Percentiles rank a stretch among this genome's conserved stretches.
These are phyloP conservation scores for Auriculariales sp. DNA, from an alignment of 768 basidiomycete species.

Conservation along the genomic window DNA sequence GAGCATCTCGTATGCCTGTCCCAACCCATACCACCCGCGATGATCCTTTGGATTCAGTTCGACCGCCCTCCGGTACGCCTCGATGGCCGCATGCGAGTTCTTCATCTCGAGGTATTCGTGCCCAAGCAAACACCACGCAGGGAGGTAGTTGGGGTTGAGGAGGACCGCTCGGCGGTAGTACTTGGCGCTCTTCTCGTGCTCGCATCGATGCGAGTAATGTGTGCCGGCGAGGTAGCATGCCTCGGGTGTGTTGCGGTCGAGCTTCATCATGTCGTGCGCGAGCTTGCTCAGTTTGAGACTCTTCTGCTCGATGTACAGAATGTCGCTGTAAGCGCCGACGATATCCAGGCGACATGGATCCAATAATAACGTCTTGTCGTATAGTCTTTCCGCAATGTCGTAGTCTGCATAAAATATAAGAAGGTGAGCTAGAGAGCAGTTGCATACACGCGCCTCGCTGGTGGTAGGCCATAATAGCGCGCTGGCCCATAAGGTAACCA, in stretches of 20 bases:
- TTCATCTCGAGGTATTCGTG: conserved; percentile 99
- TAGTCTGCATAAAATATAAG: conserved; percentile 45
- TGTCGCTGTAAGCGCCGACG: conserved; percentile 92
- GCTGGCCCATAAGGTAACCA: conserved; percentile 73
- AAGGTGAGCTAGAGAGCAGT: background rate
- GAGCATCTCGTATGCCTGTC: conserved; percentile 91
- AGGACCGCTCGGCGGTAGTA: conserved; percentile 93
- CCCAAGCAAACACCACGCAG: conserved; percentile 98
- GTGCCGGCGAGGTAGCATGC: conserved; percentile 97
- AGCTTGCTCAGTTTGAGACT: conserved; percentile 76
- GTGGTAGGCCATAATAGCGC: conserved; percentile 80
- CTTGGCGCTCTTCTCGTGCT: conserved; percentile 91
- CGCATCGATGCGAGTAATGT: conserved; percentile 83
- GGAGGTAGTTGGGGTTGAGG: conserved; percentile 85
- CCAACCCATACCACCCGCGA: conserved; percentile 95
- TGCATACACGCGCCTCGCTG: conserved; percentile 53
- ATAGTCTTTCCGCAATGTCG: conserved; percentile 69
- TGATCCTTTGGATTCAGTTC: conserved; percentile 96
- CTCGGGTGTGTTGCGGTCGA: conserved; percentile 91
- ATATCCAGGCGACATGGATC: conserved; percentile 90
- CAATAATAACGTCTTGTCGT: conserved; percentile 61
- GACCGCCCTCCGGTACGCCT: conserved; percentile 90
- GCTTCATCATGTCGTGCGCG: conserved; percentile 77
- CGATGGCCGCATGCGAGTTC: conserved; percentile 97
- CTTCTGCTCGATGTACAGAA: conserved; percentile 89